Evolutionary conservation across 768 basidiomycete genomes (phyloP).

Genomic region (Boletus sp.): DNA sequence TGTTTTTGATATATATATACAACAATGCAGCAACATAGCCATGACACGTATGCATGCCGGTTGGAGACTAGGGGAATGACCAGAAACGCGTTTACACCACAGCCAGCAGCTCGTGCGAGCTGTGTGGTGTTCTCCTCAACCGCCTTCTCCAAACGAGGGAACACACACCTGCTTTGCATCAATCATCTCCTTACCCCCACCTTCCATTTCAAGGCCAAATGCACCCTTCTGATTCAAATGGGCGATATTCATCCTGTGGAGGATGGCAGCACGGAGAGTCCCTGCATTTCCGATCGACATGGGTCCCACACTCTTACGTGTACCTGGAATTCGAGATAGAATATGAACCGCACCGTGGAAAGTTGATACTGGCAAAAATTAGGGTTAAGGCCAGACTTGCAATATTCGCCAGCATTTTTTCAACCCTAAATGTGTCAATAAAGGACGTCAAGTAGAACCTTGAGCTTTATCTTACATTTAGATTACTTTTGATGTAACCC

Average conservation of each 20-base stretch:
- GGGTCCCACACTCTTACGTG: neutral
- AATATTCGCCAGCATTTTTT: too few relatives aligned
- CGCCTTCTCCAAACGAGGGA: neutral
- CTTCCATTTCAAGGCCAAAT: slow-evolving; percentile 61
- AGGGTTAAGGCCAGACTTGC: too few relatives aligned
- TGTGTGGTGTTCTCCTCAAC: neutral
- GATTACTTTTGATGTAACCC: too few relatives aligned
- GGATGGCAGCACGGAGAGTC: slow-evolving; percentile 70
- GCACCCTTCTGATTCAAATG: slow-evolving; percentile 59
- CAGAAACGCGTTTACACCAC: neutral
- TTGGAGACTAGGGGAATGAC: neutral
- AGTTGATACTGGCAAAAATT: slow-evolving; percentile 31
- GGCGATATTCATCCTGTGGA: slow-evolving; percentile 60
- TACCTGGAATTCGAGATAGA: neutral
- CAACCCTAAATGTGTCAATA: too few relatives aligned
- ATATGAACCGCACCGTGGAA: slow-evolving; percentile 46
- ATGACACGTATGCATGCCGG: neutral
- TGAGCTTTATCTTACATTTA: too few relatives aligned
- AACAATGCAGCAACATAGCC: neutral
- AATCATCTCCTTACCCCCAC: slow-evolving; percentile 71
- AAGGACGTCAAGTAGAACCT: too few relatives aligned
- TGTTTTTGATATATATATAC: neutral
- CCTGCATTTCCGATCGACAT: slow-evolving; percentile 41
- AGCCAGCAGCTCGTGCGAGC: too few relatives aligned
- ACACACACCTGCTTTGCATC: slow-evolving; percentile 66